Percentiles rank a stretch among this genome's conserved stretches.
phyloP scores from a whole-genome alignment of 2,329 filamentous ascomycete species.

The Calonectria multiphialidica region DNA sequence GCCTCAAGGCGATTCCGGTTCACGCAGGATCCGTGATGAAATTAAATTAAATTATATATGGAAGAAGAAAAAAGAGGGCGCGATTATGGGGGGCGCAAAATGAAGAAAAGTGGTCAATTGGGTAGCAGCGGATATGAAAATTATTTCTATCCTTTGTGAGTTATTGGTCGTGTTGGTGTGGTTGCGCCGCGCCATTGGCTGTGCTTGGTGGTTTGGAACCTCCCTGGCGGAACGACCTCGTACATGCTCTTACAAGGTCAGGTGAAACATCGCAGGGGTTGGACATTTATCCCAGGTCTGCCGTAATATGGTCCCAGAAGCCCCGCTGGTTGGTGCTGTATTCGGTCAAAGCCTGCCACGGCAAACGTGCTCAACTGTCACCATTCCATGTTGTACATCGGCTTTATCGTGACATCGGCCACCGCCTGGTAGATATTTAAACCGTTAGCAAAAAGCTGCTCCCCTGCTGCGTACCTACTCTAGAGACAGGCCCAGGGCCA shows the following conservation, averaged over 20 bases:
- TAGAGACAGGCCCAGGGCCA: background rate
- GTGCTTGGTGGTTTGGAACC: background rate
- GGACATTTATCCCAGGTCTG: background rate
- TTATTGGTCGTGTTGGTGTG: background rate
- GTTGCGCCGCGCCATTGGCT: background rate
- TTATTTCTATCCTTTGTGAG: background rate
- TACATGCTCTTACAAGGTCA: background rate
- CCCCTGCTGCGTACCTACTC: background rate
- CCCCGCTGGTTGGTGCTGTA: background rate
- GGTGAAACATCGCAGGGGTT: background rate
- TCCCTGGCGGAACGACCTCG: background rate
- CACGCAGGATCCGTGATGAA: background rate
- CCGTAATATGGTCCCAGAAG: background rate
- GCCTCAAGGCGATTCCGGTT: slow-evolving; percentile 21
- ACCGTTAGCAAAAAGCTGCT: background rate
- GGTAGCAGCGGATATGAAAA: too few relatives aligned
- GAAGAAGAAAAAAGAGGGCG: background rate
- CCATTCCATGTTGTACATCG: background rate
- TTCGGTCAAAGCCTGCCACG: background rate
- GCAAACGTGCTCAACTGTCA: background rate
- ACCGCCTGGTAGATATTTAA: background rate
- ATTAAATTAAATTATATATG: too few relatives aligned
- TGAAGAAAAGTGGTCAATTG: background rate
- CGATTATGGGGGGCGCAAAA: background rate
- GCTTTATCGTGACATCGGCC: background rate